Percentiles rank a stretch among this genome's conserved stretches.
Conservation (phyloP, 2,329 filamentous ascomycete genomes). For the Chrysoporthe cubensis region DNA sequence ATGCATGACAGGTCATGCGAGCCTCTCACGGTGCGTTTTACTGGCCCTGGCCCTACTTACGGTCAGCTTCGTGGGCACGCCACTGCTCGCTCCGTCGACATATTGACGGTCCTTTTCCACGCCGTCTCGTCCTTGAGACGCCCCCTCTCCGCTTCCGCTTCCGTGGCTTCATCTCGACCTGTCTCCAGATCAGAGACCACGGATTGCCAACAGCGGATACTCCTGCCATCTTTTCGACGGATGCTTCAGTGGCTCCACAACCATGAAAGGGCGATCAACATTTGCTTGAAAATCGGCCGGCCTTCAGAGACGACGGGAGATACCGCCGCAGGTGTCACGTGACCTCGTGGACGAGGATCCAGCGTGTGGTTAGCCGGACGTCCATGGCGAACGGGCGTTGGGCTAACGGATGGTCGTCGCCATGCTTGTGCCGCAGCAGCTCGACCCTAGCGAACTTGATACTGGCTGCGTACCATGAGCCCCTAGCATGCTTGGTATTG, state of each 20-base stretch:
- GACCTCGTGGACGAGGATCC: neutral
- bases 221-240: too few relatives aligned
- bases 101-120: too few relatives aligned
- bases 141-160: too few relatives aligned
- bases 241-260: neutral
- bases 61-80: too few relatives aligned
- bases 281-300: neutral
- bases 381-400: neutral
- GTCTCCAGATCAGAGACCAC: too few relatives aligned
- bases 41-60: too few relatives aligned
- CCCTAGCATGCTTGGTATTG: neutral
- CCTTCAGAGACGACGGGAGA: too few relatives aligned
- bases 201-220: too few relatives aligned
- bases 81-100: neutral
- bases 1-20: too few relatives aligned
- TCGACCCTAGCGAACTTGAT: neutral
- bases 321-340: neutral
- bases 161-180: neutral
- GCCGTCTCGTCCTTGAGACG: neutral
- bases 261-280: neutral
- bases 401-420: neutral
- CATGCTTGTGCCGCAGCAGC: neutral
- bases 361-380: too few relatives aligned
- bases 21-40: too few relatives aligned
- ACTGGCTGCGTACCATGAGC: neutral